Evolutionary conservation across 78 protist genomes (phyloP).

Genomic region (slime mould (Dictyostelium discoideum)): DNA sequence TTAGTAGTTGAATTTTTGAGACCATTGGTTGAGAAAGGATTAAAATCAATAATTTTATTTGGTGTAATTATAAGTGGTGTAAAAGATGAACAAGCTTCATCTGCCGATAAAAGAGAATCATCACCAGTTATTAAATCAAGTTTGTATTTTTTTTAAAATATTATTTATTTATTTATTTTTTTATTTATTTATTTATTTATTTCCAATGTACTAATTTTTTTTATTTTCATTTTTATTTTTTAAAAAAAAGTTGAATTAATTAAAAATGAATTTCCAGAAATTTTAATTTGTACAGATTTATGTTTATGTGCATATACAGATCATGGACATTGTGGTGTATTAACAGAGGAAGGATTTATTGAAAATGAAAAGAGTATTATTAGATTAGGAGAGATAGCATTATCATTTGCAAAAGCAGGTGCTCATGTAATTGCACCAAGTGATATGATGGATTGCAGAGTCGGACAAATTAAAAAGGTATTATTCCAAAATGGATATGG

Average conservation of each 20-base stretch:
- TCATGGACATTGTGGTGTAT: constrained; percentile 91
- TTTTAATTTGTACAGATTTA: constrained; percentile 85
- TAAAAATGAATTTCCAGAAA: constrained; percentile 49
- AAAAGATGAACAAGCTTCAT: constrained; percentile 56
- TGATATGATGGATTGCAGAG: constrained; percentile 96
- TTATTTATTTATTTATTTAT: background rate
- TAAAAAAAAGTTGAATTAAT: constrained; percentile 22
- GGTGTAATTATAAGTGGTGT: constrained; percentile 78
- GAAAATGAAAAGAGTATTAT: constrained; percentile 67
- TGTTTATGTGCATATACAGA: constrained; percentile 90
- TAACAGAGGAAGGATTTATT: constrained; percentile 48
- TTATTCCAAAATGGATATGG: constrained; percentile 33
- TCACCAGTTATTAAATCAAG: constrained; percentile 72
- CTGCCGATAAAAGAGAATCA: constrained; percentile 15
- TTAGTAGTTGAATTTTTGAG: constrained; percentile 36
- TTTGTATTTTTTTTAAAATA: no score
- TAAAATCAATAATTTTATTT: constrained; percentile 84
- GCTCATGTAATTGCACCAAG: constrained; percentile 94
- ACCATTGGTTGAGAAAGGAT: constrained; percentile 88
- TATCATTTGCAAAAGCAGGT: constrained; percentile 89
- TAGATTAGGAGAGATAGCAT: constrained; percentile 78
- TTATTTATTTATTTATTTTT: background rate
- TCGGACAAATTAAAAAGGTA: constrained; percentile 74
- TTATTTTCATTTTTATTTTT: background rate
- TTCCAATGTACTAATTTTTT: background rate